Evolutionary conservation across 306 rosid genomes (phyloP), one percentile per base, ranked within the genome.

Genomic region (Delonix regia): DNA sequence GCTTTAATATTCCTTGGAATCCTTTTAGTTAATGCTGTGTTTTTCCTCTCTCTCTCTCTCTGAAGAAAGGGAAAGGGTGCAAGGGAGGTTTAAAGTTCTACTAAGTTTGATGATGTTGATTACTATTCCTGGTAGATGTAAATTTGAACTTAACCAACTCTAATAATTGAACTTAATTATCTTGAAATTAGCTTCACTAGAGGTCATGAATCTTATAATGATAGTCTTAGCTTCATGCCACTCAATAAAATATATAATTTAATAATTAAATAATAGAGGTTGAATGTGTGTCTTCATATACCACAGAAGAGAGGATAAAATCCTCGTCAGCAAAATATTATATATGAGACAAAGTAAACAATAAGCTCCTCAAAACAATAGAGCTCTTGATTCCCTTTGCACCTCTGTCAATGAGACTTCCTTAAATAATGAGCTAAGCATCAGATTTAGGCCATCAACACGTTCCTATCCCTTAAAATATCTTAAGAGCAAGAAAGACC

Each of bases 1-100:
- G 81, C 71, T 77, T 71, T 65, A 25, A 33, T 30, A 57, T 60
- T 81, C 63, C 19, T 30, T 62, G 13, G 7, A 33, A 64, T 64
- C 48, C 18, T 71, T 83, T 49, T 51, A 34, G 34, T 10, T 56
- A 55, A 56, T 12, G 34, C 1, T 16, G 3, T 15, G 16, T 24
- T 30, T 30, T 30, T 30, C 4, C 33, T 30, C 33, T 56, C 18
- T 24, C 63, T 24, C 63, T 21, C n/a, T n/a, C n/a, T n/a, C n/a
- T n/a, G n/a, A n/a, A n/a, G n/a, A n/a, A n/a, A n/a, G 34, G 64
- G 64, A 7, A 13, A 4, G 2, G 38, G 30, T 24, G 56, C n/a
- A n/a, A n/a, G 19, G 8, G 33, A 22, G 28, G 22, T 18, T 16
- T 42, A 47, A 52, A 56, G 65, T 49, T 69, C 63, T 65, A 75